Evolutionary conservation across 1,139 yeast genomes (phyloP).

Genomic region (Lodderomyces pseudojiufengensis): DNA sequence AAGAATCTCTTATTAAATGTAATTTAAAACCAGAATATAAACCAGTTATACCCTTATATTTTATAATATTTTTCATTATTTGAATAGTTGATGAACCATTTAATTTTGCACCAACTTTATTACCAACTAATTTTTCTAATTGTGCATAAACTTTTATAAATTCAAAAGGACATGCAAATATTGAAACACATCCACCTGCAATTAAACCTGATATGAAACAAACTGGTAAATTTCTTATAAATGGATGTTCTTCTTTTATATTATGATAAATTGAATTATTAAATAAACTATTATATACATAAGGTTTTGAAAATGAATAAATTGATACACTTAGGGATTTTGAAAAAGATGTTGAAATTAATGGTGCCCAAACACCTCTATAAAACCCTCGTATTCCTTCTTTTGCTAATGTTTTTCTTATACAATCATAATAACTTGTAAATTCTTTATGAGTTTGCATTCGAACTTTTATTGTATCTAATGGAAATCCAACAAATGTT

Average conservation of each 20-base stretch:
- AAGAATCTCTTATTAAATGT: constrained; percentile 63
- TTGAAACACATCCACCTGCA: constrained; percentile 63
- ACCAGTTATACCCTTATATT: constrained; percentile 57
- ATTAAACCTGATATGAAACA: constrained; percentile 62
- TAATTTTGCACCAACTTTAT: constrained; percentile 12
- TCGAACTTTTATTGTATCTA: constrained; percentile 80
- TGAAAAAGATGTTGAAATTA: constrained; percentile 61
- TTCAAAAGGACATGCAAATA: constrained; percentile 83
- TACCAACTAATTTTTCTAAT: constrained; percentile 49
- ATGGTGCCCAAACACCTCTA: constrained; percentile 73
- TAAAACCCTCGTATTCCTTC: constrained; percentile 75
- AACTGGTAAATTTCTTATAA: constrained; percentile 58
- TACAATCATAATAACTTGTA: constrained; percentile 56
- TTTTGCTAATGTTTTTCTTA: constrained; percentile 47
- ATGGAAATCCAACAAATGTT: constrained; percentile 75
- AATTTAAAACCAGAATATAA: constrained; percentile 70
- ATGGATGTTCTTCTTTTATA: constrained; percentile 26
- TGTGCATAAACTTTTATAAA: constrained; percentile 81
- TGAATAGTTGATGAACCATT: constrained; percentile 22
- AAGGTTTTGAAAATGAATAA: constrained; percentile 58
- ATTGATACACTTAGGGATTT: constrained; percentile 66
- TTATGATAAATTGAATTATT: constrained; percentile 12
- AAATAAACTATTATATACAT: constrained; percentile 31
- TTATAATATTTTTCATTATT: constrained; percentile 50
- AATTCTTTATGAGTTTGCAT: constrained; percentile 73